Base-by-base conservation (phyloP, 768 basidiomycete species). In the Calocybe cyanea region DNA sequence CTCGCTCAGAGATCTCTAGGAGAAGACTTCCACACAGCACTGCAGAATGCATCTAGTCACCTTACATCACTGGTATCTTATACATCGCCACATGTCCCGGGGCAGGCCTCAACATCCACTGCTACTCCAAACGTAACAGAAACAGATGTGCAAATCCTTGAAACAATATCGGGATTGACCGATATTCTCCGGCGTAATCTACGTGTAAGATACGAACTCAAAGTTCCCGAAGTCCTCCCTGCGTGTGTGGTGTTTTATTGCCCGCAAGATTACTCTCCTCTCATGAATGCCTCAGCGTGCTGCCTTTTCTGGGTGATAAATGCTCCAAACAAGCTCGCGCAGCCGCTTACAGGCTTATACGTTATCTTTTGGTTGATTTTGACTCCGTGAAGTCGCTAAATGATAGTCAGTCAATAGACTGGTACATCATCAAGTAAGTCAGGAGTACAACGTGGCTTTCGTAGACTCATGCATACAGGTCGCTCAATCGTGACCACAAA, bases 371-470 rank as follows among this genome's bases (percentile, higher is more conserved):
- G 5, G 78, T 92, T 3, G 91, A 93, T 55, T 57, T 69, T 0
- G 74, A 83, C n/a, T 81, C 83, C 0, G 85, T 92, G 37, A 75
- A 77, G 45, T 71, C 69, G 17, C 67, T 96, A 24, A 73, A 77
- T 10, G 71, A 71, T 45, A 50, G 48, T 37, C 75, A 80, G 17
- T 76, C 83, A 14, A 62, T 96, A 25, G 92, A 96, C 54, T 93
- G 90, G 85, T 92, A 89, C 58, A 80, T 98, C 37, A 80, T 97
- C 52, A 87, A 87, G 93, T 93, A 51, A 41, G 73, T 44, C 7
- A n/a, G n/a, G n/a, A n/a, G n/a, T 34, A 10, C 32, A 21, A 25
- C 4, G 14, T 17, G 28, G 31, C 45, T 46, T 40, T 45, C 46
- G 38, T n/a, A 42, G 45, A 46, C 50, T 47, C 14, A 8, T 11